Evolutionary conservation across 1,139 yeast species (phyloP).

Genomic region (Magnusiomyces sp.): DNA sequence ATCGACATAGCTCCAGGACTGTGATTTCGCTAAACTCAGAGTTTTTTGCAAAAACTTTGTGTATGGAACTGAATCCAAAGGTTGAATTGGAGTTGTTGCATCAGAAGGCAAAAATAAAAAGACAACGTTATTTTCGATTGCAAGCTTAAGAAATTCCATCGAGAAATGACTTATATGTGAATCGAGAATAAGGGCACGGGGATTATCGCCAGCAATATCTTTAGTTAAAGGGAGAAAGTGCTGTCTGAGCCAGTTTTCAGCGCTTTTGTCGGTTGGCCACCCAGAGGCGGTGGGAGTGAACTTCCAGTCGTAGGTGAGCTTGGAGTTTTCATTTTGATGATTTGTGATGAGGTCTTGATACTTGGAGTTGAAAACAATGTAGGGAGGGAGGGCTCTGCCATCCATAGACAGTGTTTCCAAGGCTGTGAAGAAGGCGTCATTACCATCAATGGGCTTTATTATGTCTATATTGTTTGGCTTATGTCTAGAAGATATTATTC

Average conservation of each 20-base stretch:
- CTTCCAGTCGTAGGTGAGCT: background rate
- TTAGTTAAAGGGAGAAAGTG: slow-evolving; percentile 4
- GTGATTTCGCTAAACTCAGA: slow-evolving; percentile 2
- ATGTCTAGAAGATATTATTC: background rate
- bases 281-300: slow-evolving; percentile 1
- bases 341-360: background rate
- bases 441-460: slow-evolving; percentile 1
- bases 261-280: slow-evolving; percentile 3
- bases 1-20: no score
- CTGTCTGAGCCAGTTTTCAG: background rate
- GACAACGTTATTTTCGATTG: slow-evolving; percentile 1
- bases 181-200: slow-evolving; percentile 3
- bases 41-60: no score
- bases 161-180: slow-evolving; percentile 6
- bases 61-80: no score
- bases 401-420: slow-evolving; percentile 4
- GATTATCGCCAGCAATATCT: background rate
- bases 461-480: no score
- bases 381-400: slow-evolving; percentile 3
- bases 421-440: slow-evolving; percentile 1
- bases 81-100: slow-evolving; percentile 1
- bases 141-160: background rate
- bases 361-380: background rate
- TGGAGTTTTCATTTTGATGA: background rate
- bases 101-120: slow-evolving; percentile 1